Evolutionary conservation across 192 early-diverging fungal genomes (phyloP).

Genomic region (Podochytrium sp.): DNA sequence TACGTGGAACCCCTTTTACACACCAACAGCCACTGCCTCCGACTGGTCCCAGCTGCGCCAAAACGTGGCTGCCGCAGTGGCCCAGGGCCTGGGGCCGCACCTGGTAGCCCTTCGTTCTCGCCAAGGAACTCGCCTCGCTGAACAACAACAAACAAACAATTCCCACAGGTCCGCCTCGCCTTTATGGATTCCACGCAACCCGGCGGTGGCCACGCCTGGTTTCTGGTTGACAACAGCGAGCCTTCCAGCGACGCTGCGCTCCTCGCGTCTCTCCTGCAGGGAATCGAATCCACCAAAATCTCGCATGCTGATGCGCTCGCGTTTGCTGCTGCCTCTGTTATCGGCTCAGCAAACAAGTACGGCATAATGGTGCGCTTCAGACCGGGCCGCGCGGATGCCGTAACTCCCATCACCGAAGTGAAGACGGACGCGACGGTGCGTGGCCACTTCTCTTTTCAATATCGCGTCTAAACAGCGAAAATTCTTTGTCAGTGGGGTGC

Average conservation of each 20-base stretch:
- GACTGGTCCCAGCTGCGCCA: background rate
- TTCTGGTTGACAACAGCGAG: background rate
- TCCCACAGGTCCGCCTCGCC: background rate
- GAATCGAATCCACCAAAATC: background rate
- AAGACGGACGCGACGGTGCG: background rate
- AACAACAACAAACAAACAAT: background rate
- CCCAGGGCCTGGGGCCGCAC: background rate
- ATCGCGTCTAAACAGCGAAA: background rate
- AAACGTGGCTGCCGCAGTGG: background rate
- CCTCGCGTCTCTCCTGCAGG: background rate
- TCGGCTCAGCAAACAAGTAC: background rate
- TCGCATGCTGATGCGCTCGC: background rate
- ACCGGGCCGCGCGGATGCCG: background rate
- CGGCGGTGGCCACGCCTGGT: background rate
- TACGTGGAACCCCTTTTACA: background rate
- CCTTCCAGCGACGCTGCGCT: background rate
- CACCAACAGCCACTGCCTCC: background rate
- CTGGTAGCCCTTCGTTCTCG: background rate
- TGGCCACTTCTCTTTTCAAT: background rate
- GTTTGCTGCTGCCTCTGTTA: background rate
- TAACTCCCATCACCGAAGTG: background rate
- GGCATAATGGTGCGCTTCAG: background rate
- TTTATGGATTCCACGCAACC: background rate
- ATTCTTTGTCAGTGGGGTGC: background rate
- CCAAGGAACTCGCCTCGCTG: background rate